A percentile compares a stretch with the other conserved stretches of the same genome.
Conservation (phyloP, 768 basidiomycete genomes). For the Leccinum subgranulosum region DNA sequence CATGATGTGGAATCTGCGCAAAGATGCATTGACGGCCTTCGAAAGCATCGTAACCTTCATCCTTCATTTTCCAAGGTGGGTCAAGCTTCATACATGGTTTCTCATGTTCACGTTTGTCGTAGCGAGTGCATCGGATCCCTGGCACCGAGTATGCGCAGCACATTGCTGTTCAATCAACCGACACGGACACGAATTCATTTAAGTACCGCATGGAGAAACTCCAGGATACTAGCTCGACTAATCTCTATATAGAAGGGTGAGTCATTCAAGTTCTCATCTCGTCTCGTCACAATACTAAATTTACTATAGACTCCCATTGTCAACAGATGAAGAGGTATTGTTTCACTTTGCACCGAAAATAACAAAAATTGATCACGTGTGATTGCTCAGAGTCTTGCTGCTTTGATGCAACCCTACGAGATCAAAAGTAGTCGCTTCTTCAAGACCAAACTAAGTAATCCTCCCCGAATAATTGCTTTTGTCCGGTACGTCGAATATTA, state of each 20-base stretch:
- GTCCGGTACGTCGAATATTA: conserved; percentile 52
- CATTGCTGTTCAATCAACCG: conserved; percentile 18
- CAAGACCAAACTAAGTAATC: conserved; percentile 71
- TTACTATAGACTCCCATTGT: conserved; percentile 52
- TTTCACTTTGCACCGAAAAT: neutral
- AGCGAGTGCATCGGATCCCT: conserved; percentile 80
- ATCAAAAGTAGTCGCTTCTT: conserved; percentile 80
- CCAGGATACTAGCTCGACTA: conserved; percentile 63
- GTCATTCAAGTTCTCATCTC: conserved; percentile 10
- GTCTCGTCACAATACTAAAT: neutral
- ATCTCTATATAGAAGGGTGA: conserved; percentile 78
- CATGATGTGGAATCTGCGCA: conserved; percentile 64
- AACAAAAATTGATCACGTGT: neutral
- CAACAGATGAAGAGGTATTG: conserved; percentile 59
- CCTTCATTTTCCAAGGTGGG: conserved; percentile 83
- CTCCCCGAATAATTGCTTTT: conserved; percentile 78
- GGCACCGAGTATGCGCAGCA: conserved; percentile 61
- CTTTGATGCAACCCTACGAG: conserved; percentile 64
- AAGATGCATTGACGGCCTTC: conserved; percentile 66
- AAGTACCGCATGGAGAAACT: conserved; percentile 79
- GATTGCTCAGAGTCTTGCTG: conserved; percentile 49
- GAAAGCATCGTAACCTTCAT: conserved; percentile 74
- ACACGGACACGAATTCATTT: conserved; percentile 46
- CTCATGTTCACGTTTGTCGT: conserved; percentile 1
- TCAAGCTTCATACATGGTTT: neutral